Evolutionary conservation across 129 eudicot genomes (phyloP).

Genomic region (Oenanthe sinensis): DNA sequence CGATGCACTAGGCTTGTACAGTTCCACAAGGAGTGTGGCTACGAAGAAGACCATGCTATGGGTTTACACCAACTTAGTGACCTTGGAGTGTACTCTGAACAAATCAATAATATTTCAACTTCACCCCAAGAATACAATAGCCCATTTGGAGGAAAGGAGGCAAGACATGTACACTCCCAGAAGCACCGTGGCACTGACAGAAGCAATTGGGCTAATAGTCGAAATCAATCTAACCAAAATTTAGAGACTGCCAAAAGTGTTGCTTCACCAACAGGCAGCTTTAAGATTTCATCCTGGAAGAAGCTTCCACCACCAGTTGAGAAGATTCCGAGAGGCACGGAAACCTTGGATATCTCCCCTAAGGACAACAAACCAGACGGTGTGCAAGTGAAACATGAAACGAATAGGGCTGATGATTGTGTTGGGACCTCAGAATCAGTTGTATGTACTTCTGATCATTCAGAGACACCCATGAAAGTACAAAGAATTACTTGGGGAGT

Average conservation of each 20-base stretch:
- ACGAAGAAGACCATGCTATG: constrained; percentile 58
- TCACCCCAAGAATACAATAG: constrained; percentile 28
- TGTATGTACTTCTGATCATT: constrained; percentile 28
- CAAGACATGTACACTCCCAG: constrained; percentile 18
- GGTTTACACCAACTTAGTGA: constrained; percentile 82
- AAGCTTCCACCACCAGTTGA: constrained; percentile 63
- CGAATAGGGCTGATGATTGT: constrained; percentile 9
- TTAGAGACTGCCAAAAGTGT: constrained; percentile 49
- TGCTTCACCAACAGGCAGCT: constrained; percentile 48
- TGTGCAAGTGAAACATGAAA: constrained; percentile 31
- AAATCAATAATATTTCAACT: constrained; percentile 18
- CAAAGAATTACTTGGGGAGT: constrained; percentile 36
- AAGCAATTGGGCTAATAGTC: constrained; percentile 17
- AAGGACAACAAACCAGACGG: constrained; percentile 27
- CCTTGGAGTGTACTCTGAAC: constrained; percentile 69
- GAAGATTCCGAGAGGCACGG: constrained; percentile 40
- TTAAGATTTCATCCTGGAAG: constrained; percentile 84
- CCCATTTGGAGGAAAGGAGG: constrained; percentile 26
- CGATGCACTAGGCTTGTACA: constrained; percentile 95
- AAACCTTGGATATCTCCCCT: constrained; percentile 36
- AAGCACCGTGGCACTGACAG: constrained; percentile 27
- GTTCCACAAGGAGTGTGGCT: constrained; percentile 83
- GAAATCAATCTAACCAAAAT: constrained; percentile 25
- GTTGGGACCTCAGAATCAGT: constrained; percentile 33
- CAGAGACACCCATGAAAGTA: constrained; percentile 37